These are phyloP conservation scores for Penicillium nordicum DNA, from an alignment of 2,329 filamentous ascomycete species.

Conservation along the genomic window DNA sequence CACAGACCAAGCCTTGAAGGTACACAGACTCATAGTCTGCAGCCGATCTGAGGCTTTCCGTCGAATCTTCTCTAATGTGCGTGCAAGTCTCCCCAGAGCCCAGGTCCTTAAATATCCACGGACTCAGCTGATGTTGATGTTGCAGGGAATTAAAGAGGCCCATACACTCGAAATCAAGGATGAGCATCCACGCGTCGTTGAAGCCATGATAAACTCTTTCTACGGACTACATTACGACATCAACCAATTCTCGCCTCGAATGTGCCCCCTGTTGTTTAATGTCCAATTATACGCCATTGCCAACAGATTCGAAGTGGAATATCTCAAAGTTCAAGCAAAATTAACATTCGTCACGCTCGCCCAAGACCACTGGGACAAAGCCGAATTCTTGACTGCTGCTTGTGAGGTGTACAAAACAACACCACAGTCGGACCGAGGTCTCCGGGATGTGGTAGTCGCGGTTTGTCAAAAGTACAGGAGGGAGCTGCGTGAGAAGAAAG, in stretches of 20 bases:
- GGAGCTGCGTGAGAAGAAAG: background rate
- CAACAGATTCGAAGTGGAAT: background rate
- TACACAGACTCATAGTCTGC: background rate
- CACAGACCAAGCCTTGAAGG: background rate
- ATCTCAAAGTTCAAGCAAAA: background rate
- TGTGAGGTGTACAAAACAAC: slow-evolving; percentile 3
- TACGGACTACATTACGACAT: background rate
- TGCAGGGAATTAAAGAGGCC: background rate
- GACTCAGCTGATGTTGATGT: background rate
- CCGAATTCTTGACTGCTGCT: background rate
- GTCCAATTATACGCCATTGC: background rate
- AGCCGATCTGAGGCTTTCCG: background rate
- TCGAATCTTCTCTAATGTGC: background rate
- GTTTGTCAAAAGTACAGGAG: background rate
- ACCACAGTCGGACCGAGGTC: background rate
- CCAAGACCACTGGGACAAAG: background rate
- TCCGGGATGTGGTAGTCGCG: slow-evolving; percentile 6
- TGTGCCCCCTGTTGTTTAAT: background rate
- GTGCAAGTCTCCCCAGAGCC: background rate
- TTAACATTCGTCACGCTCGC: background rate
- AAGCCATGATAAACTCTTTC: background rate
- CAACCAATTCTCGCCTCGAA: background rate
- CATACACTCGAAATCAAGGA: background rate
- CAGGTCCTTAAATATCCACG: background rate
- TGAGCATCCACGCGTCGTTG: background rate